Conservation (phyloP, 179 eudicot genomes). For the Vitellaria paradoxa region DNA sequence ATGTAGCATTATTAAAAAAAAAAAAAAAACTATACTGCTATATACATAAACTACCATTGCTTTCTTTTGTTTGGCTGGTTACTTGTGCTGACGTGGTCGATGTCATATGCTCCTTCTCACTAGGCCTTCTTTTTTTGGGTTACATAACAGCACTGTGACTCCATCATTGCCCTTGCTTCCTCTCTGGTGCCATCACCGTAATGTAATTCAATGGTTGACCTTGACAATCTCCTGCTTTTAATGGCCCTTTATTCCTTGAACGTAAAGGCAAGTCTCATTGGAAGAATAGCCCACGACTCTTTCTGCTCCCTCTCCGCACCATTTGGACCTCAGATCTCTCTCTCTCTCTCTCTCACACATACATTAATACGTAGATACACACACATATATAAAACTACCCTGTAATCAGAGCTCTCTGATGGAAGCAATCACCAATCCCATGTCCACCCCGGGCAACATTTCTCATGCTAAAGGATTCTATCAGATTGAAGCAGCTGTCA, state of each 20-base stretch:
- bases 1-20: no score
- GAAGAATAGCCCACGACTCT: background rate
- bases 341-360: no score
- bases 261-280: conserved; percentile 31
- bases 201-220: conserved; percentile 17
- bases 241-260: conserved; percentile 28
- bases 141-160: no score
- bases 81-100: no score
- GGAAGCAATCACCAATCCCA: conserved; percentile 6
- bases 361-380: no score
- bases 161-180: no score
- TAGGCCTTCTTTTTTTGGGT: no score
- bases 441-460: conserved; percentile 7
- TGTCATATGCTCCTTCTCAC: no score
- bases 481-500: background rate
- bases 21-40: no score
- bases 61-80: no score
- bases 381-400: background rate
- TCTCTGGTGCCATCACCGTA: no score
- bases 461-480: background rate
- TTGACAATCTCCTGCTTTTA: conserved; percentile 13
- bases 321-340: background rate
- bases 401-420: background rate
- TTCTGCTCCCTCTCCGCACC: conserved; percentile 12
- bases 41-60: no score